Conservation (phyloP, 345 rosid species). For the Eucalyptus polybractea region DNA sequence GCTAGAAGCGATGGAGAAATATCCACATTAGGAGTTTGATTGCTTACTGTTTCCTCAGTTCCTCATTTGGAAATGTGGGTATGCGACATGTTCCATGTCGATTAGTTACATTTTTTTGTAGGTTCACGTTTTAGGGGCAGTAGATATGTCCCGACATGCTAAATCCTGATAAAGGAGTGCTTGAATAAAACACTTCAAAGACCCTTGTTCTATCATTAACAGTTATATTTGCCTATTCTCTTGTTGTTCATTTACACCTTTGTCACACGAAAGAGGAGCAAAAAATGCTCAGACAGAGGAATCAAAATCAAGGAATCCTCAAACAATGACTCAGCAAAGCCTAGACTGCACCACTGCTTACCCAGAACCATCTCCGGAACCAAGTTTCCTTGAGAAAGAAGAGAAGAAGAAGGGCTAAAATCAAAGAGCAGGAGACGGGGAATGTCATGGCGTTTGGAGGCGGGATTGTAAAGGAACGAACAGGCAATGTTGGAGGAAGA, state of each 20-base stretch:
- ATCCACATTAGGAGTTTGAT: neutral
- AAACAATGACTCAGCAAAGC: neutral
- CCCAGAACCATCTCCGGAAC: neutral
- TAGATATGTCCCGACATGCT: rapidly evolving
- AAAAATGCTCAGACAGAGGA: neutral
- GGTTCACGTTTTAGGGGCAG: neutral
- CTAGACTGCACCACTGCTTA: rapidly evolving
- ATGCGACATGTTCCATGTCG: neutral
- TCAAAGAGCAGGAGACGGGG: neutral
- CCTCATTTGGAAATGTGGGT: neutral
- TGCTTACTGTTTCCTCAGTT: neutral
- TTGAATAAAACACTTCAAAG: neutral
- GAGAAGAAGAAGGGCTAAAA: neutral
- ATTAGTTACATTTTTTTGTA: neutral
- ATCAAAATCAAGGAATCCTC: neutral
- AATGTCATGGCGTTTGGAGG: neutral
- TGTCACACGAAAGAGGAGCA: neutral
- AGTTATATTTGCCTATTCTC: neutral
- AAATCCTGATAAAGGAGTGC: neutral
- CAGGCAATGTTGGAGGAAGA: neutral
- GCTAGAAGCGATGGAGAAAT: neutral
- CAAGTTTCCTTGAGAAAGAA: neutral
- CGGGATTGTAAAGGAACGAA: neutral
- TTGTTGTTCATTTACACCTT: neutral
- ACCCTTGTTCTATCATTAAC: neutral